Base-by-base conservation (phyloP, 306 rosid species). In the Corylus americana region DNA sequence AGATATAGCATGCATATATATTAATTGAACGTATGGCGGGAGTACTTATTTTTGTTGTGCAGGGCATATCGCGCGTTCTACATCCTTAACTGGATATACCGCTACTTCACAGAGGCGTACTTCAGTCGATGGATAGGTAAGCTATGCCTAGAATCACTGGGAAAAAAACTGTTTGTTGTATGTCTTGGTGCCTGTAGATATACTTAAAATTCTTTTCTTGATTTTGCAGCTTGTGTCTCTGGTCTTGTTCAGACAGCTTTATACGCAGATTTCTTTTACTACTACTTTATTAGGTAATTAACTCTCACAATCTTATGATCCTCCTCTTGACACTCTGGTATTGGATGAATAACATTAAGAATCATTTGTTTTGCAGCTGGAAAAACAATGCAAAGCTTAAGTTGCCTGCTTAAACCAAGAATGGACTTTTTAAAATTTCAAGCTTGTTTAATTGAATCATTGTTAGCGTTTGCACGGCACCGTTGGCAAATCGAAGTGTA, bases 71-170 rank as follows among this genome's bases (percentile, higher is more conserved):
- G 98, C 69, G 98, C 89, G 55, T 85, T 95, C 74, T 95, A 95
- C 92, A 93, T 95, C 73, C 90, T 95, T 71, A 95, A 95, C 81
- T 95, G 99, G 99, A 95, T 95, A 79, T 95, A 95, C 82, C 99
- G 99, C 82, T 90, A 95, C 78, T 25, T 95, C 85, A 93, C 94
- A 0, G 98, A 95, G 79, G 74, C 83, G 2, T 90, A 74, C 22
- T 93, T 93, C 81, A 82, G 77, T 57, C 83, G 97, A 82, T 89
- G 98, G 99, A 91, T 95, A 71, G 90, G 99, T 95, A 90, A 80
- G 76, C 54, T 45, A 76, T 47, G 67, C 10, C 31, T 25, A 17
- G 57, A 75, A 70, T 39, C 14, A 0, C 2, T 31, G 55, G 51
- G 80, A 74, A 74, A 74, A 72, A 13, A 11, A 42, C 76, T 73